phyloP scores from a whole-genome alignment of 306 rosid species.

The Malus sylvestris region DNA sequence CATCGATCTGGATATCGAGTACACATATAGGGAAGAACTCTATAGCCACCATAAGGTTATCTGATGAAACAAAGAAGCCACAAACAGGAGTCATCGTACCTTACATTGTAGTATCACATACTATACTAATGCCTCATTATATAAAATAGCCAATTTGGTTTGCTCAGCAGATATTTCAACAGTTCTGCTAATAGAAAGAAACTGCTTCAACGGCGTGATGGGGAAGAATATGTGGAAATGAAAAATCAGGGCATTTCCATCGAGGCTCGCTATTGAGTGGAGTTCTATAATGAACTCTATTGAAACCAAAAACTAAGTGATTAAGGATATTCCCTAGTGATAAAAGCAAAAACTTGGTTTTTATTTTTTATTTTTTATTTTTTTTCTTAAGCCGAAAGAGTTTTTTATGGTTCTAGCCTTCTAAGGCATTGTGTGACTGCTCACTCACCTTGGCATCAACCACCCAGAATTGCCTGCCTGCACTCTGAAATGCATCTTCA shows the following conservation, averaged over 20 bases:
- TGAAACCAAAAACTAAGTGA: not conserved
- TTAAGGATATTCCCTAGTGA: not conserved
- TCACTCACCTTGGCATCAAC: conserved; percentile 83
- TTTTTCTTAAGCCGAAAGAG: not conserved
- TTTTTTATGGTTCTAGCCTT: not conserved
- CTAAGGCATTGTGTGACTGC: not conserved
- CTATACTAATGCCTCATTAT: not conserved
- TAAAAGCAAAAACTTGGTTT: not conserved
- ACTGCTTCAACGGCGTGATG: not conserved
- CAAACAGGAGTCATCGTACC: not conserved
- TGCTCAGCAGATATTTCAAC: not conserved
- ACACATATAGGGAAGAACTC: not conserved
- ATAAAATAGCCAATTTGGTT: not conserved
- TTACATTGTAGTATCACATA: not conserved
- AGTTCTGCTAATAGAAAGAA: not conserved
- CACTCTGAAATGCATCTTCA: conserved; percentile 76
- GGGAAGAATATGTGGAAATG: not conserved
- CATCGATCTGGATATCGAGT: not conserved
- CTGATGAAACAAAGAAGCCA: not conserved
- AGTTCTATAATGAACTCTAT: not conserved
- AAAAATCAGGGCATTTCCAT: not conserved
- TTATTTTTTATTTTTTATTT: not conserved
- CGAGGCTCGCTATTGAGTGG: not conserved
- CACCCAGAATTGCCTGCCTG: conserved; percentile 93
- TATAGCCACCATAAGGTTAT: not conserved